Evolutionary conservation across 208 protist genomes (phyloP), one percentile per base, ranked within the genome.

Genomic region (Leishmania martiniquensis): DNA sequence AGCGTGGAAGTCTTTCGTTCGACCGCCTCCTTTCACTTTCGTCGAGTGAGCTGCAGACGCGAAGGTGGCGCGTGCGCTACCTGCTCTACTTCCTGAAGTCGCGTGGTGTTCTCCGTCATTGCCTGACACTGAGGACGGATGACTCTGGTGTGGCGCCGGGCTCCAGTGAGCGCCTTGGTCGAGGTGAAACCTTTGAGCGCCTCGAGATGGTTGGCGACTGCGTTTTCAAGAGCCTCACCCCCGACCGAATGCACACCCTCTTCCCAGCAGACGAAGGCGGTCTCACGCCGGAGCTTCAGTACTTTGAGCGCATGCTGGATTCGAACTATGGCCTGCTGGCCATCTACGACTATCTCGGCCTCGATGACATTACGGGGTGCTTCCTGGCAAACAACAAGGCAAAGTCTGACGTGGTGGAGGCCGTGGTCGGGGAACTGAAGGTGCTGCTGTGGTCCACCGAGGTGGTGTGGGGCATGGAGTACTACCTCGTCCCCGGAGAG

Each of bases 151-250:
- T 13, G 10, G 44, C 15, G 29, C 12, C 54, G 42, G 45, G 0
- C 12, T 49, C 44, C 70, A 52, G 5, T 42, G 63, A 52, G 6
- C 49, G 22, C 67, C 57, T 63, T 7, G 2, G 45, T 15, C 82
- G 83, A 55, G 85, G 84, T 15, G 78, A 81, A 17, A 72, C 80
- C 7, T 97, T 97, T 77, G 88, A 97, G 84, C 86, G 91, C 0
- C 86, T 77, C 51, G 94, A 97, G 76, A 93, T 95, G 91, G 86
- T 96, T 68, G 94, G 94, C 20, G 94, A 97, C 69, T 89, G 87
- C 37, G 75, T 95, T 49, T 80, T 96, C 20, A 97, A 97, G 68
- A 65, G 75, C 15, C 67, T 93, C 39, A 77, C 93, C 20, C 72
- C 74, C 39, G 92, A 97, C 55, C 89, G 94, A 37, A 37, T 97